These are phyloP conservation scores for Gossypium longicalyx DNA, from an alignment of 345 rosid species.

Conservation along the genomic window DNA sequence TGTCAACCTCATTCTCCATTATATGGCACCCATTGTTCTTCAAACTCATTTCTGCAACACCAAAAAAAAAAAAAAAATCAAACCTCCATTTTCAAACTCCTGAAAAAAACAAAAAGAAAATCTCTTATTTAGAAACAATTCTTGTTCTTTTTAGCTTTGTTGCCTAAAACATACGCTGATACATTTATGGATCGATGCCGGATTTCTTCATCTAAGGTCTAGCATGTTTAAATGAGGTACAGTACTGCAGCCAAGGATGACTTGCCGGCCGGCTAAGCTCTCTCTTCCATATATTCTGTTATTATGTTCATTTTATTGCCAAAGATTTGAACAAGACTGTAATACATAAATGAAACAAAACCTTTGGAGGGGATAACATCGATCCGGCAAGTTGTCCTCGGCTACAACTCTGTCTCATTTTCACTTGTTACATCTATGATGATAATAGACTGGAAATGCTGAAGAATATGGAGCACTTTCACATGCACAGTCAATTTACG, in stretches of 20 bases:
- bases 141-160: no score
- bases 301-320: background rate
- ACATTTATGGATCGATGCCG: background rate
- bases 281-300: background rate
- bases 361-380: background rate
- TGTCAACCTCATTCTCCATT: background rate
- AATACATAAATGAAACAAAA: background rate
- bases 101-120: background rate
- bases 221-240: slow-evolving; percentile 30
- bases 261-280: slow-evolving; percentile 30
- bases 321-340: no score
- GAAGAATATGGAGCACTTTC: background rate
- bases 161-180: no score
- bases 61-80: background rate
- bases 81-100: background rate
- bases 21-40: background rate
- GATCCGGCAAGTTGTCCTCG: slow-evolving; percentile 37
- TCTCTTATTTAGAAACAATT: no score
- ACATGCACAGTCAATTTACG: background rate
- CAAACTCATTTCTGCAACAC: no score
- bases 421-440: slow-evolving; percentile 32
- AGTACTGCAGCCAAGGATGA: slow-evolving; percentile 45
- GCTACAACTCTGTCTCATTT: slow-evolving; percentile 31
- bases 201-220: slow-evolving; percentile 27
- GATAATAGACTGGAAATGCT: slow-evolving; percentile 5